Evolutionary conservation across 2,329 filamentous ascomycete genomes (phyloP), one percentile per base, ranked within the genome.

Genomic region (Trichoderma breve): DNA sequence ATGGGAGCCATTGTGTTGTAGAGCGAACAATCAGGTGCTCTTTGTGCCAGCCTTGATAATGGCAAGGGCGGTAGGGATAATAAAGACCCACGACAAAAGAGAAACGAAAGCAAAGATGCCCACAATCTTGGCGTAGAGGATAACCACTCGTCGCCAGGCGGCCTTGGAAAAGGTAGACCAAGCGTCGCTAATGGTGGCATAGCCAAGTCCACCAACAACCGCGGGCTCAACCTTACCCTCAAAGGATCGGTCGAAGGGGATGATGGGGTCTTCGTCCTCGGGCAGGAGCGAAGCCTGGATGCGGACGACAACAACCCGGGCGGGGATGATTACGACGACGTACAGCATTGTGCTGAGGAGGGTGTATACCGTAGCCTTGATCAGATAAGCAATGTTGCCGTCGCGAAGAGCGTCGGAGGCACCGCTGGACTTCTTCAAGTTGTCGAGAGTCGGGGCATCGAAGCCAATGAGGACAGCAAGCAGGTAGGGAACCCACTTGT

Each of bases 231-330:
- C 89, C 79, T 90, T 92, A 76, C 93, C 93, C 74, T 88, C 89
- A 78, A 97, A 97, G 34, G 91, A 91, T 75, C 94, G 92, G 85
- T 98, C 95, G 77, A 98, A 97, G 36, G 93, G 91, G 43, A 98
- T 91, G 74, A 98, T 92, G 30, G 93, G 90, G 82, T 97, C 92
- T 75, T 94, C 88, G 21, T 93, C 90, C 72, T 93, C 91, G 0
- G 94, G 89, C 3, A 98, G 89, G 76, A 97, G 90, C 63, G 93
- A 95, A 7, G 95, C 94, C 80, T 97, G 94, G 43, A 97, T 90
- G 74, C 95, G 93, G 75, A 92, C 86, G 72, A 97, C 89, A 26
- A 93, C 88, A 36, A 95, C 92, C 72, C 89, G 87, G 51, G 93
- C 89, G 21, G 95, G 95, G 71, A 98, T 87, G 74, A 93, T 85